Evolutionary conservation across 2,329 filamentous ascomycete species (phyloP), one percentile per base, ranked within the genome.

Genomic region (Chaetomium globosum): DNA sequence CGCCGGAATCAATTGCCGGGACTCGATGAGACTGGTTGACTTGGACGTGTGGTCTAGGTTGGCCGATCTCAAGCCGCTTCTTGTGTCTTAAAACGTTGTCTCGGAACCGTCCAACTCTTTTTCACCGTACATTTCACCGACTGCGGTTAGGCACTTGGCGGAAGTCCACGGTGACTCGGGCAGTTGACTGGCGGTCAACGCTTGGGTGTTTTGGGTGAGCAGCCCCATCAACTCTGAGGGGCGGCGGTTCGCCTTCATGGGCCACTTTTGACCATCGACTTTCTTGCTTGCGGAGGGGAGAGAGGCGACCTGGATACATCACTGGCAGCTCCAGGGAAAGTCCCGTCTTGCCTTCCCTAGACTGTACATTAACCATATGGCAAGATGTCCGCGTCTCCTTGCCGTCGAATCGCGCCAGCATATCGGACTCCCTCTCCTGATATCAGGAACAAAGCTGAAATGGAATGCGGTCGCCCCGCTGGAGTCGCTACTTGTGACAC

Each of bases 71-170:
- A 53, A 46, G 59, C 51, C 51, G 16, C 19, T 12, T 3, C 10
- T 19, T 30, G 10, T 61, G 59, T 55, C 59, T 61, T 33, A 23
- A 39, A 39, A 61, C 16, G 19, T 6, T 61, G 58, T 55, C 59
- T 61, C 51, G 51, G 51, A 33, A 48, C 58, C n/a, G 23, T 12
- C 23, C 46, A 21, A 21, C 19, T 12, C 13, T 23, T 12, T 12
- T 12, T 39, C 16, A 60, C 28, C 30, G 33, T 12, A 8, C 31
- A n/a, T 8, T n/a, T 30, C 16, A 60, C 28, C 49, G 23, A 33
- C 23, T 36, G 21, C 12, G 8, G 23, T 55, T 23, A 8, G 53
- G n/a, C 10, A 16, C 26, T 31, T 12, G 39, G 51, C 36, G 33
- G 43, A 30, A 8, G 7, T 28, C 21, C 16, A 4, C 55, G 36